Base-by-base conservation (phyloP, 192 early-diverging fungal species). In the Spinellus fusiger region DNA sequence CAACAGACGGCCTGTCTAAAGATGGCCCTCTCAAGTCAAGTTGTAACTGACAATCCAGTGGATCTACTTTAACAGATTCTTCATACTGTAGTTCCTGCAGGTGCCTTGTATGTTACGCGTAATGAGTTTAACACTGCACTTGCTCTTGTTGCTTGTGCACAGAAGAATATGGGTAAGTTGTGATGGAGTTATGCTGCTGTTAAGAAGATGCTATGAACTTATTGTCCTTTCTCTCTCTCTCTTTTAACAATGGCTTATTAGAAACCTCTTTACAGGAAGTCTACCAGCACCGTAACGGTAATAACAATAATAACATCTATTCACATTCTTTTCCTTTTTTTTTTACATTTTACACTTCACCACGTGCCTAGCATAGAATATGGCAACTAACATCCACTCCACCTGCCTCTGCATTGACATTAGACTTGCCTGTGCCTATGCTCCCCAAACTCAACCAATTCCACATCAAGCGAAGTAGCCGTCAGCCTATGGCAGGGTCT, bases 111-210 rank as follows among this genome's bases (percentile, higher is more conserved):
- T 55, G 66, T 81, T 27, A 77, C 74, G 7, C 77, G 70, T 60
- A 82, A 78, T 62, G 89, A 89, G 70, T 89, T 88, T 67, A 86
- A 86, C 48, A 72, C 84, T 52, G 84, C 85, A 5, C 66, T 91
- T 38, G 87, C 87, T 7, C 74, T 91, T 50, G 66, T 80, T 4
- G 89, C 83, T 8, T 70, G 88, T 61, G 86, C 87, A 4, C 89
- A 91, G 64, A 89, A 91, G 69, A 84, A 91, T 74, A 87, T 91
- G 84, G 73, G 77, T 78, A 75, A 66, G 33, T 15, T 31, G 22
- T 49, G 20, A 8, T 31, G 8, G 9, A 13, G 23, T 34, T 1
- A 15, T 44, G 18, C 18, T 44, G 40, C 13, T 44, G 10, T 10
- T 44, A n/a, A n/a, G n/a, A n/a, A n/a, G n/a, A n/a, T n/a, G n/a